Evolutionary conservation across 441 rosid genomes (phyloP), one percentile per base, ranked within the genome.

Genomic region (Adansonia gregorii): DNA sequence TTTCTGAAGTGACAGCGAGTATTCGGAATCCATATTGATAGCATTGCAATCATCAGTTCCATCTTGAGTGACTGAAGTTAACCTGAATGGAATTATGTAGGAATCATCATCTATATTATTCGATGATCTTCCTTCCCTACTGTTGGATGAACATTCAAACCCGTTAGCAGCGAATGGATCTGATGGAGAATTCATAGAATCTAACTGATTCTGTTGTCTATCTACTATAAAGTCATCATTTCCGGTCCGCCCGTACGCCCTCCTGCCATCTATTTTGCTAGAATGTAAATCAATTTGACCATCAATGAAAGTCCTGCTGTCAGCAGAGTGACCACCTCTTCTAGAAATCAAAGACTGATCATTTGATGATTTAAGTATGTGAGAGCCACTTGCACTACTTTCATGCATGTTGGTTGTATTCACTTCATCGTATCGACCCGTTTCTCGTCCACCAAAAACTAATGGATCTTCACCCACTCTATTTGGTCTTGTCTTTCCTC

Each of bases 51-150:
- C 86, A 51, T 73, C 83, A 31, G 76, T 71, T 82, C 86, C 91
- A 76, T 54, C 81, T 84, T 84, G 89, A 84, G 86, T 88, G 39
- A n/a, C 54, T 8, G 84, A 80, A 45, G 70, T 45, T 76, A 91
- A 85, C 65, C 92, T 86, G 71, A 82, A 75, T 8, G 97, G 82
- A 85, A 92, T 91, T 24, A 96, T 87, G 84, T 89, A 90, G 81
- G 98, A 94, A 86, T 91, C 97, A 81, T 88, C 94, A 79, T 85
- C 83, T 83, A 87, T 83, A 86, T 84, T 83, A 56, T 79, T 49
- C 11, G 91, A 84, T 70, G 88, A 84, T 79, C 85, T 85, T 79
- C 81, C 77, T 72, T 88, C 88, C 60, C 80, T 48, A 81, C 83
- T 71, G 67, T 80, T 83, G 78, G 86, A 85, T 76, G 84, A 80